phyloP scores from a whole-genome alignment of 371 early-diverging fungal species.

The Mucor indicus region DNA sequence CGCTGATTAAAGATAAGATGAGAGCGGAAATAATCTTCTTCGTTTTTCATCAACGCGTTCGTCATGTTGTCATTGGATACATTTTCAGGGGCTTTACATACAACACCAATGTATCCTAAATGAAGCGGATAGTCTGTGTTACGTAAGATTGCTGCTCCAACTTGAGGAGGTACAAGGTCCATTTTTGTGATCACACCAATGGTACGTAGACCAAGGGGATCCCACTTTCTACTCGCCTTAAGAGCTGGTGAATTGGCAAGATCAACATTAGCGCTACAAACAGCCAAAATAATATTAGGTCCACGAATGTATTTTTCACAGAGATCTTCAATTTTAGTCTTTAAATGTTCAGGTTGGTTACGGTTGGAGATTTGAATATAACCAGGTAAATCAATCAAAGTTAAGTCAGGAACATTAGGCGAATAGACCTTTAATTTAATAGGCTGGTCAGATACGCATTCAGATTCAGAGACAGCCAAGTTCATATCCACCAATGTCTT shows the following conservation, averaged over 20 bases:
- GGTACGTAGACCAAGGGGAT: constrained; percentile 93
- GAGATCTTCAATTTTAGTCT: constrained; percentile 90
- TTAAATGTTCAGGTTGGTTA: constrained; percentile 92
- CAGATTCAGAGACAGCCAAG: constrained; percentile 87
- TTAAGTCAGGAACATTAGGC: constrained; percentile 93
- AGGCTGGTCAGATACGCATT: constrained; percentile 92
- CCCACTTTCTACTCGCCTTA: constrained; percentile 87
- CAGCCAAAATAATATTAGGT: constrained; percentile 96
- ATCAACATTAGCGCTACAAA: constrained; percentile 98
- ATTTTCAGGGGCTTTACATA: constrained; percentile 71
- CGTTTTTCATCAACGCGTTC: constrained; percentile 67
- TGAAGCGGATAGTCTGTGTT: constrained; percentile 92
- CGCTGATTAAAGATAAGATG: constrained; percentile 59
- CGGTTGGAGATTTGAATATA: constrained; percentile 95
- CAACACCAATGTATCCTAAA: constrained; percentile 98
- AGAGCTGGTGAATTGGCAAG: constrained; percentile 98
- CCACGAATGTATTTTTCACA: constrained; percentile 92
- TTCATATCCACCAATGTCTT: constrained; percentile 90
- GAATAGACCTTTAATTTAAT: constrained; percentile 95
- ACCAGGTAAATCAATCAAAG: constrained; percentile 98
- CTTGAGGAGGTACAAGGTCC: constrained; percentile 91
- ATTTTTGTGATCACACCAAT: constrained; percentile 99
- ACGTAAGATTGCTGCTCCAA: constrained; percentile 79
- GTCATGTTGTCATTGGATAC: constrained; percentile 47
- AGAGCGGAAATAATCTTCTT: constrained; percentile 68